Base-by-base conservation (phyloP, 2,329 filamentous ascomycete genomes). In the Sclerotiophoma versabilis region DNA sequence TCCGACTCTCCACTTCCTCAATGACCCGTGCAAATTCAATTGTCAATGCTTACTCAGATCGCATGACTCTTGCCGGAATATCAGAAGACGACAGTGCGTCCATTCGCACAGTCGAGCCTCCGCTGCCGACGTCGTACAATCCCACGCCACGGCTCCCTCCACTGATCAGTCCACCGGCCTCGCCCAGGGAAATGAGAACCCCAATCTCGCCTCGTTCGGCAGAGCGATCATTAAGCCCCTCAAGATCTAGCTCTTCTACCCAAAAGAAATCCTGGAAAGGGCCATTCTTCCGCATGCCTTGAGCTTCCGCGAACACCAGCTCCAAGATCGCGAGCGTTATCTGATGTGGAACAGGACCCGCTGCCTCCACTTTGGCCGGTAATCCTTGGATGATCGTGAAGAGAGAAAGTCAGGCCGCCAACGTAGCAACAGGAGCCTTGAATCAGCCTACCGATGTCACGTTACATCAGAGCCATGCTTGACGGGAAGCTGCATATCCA, bases 211-310 rank as follows among this genome's bases (percentile, higher is more conserved):
- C 60, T 12, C 34, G 33, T 15, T 51, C 43, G 15, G 25, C 42
- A 2, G 51, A 55, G 19, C 30, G 29, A 29, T 30, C 49, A 20
- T 37, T 29, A 23, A 61, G 53, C 33, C 47, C 55, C 1, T 44
- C 38, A 6, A 46, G 38, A 37, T 19, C 36, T 1, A 37, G 23
- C n/a, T 41, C 44, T 5, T 49, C 29, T 2, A 23, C 37, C 8
- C 46, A 58, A 14, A 49, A 59, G 34, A 70, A 66, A 44, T 62
- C 62, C 1, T 73, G 71, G 71, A 69, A 58, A 38, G 73, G 70
- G 37, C 68, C 71, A 1, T 67, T 70, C 45, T 55, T 72, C 34
- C 48, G 67, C 23, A 52, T 73, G 45, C 70, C 71, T 14, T 74
- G 59, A 69, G 20, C 12, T n/a, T 37, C 29, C 30, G 5, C 12